Evolutionary conservation across 73 alveolate species (phyloP).

Genomic region (Symbiodinium pilosum): DNA sequence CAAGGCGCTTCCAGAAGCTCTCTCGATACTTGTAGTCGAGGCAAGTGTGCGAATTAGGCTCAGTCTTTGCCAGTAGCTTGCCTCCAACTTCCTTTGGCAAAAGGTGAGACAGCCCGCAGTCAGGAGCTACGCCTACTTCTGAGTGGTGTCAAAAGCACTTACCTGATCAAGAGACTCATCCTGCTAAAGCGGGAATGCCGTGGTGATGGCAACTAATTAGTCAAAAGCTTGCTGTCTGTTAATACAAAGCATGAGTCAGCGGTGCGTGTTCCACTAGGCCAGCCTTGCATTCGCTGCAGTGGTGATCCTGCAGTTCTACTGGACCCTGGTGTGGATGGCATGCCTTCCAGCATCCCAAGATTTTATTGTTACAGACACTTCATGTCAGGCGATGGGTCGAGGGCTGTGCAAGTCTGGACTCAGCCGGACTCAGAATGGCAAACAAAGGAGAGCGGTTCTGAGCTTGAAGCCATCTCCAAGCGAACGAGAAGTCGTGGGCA

Average conservation of each 20-base stretch:
- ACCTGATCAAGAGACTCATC: no score
- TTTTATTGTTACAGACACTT: neutral
- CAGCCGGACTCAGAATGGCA: neutral
- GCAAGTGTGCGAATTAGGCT: neutral
- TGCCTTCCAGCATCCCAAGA: neutral
- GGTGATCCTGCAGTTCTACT: conserved; percentile 75
- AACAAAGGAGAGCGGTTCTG: neutral
- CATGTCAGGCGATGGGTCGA: conserved; percentile 49
- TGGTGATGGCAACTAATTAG: no score
- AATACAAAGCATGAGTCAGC: no score
- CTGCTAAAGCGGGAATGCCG: no score
- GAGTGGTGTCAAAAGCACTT: neutral
- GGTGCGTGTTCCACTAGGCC: no score
- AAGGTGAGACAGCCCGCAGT: neutral
- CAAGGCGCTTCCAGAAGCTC: neutral
- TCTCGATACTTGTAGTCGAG: neutral
- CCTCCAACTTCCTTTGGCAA: no score
- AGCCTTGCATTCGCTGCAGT: conserved; percentile 42
- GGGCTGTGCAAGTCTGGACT: conserved; percentile 14
- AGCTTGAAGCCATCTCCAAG: no score
- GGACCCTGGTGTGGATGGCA: conserved; percentile 44
- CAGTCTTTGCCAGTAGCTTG: neutral
- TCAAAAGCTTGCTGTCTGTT: no score
- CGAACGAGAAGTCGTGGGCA: no score
- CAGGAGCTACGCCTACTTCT: conserved; percentile 4